A percentile compares a stretch with the other conserved stretches of the same genome.
Conservation (phyloP, 2,329 filamentous ascomycete species). For the Erysiphe pisi region DNA sequence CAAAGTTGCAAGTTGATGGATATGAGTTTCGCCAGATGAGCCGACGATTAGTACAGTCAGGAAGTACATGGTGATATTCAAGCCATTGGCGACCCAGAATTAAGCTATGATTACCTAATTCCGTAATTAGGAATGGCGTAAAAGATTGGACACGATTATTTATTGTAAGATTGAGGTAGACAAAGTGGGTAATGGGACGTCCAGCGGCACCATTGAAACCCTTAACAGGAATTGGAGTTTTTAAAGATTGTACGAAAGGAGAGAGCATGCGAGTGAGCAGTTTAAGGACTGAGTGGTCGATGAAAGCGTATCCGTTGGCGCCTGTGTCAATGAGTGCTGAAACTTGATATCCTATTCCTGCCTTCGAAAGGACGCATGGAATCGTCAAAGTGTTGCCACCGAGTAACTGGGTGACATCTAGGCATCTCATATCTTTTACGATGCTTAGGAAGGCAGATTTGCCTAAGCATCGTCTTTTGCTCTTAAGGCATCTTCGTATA, state of each 20-base stretch:
- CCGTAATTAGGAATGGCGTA: neutral
- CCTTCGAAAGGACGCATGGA: neutral
- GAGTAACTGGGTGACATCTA: neutral
- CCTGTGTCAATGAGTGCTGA: neutral
- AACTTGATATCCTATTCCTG: neutral
- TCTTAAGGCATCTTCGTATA: neutral
- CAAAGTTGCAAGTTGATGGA: neutral
- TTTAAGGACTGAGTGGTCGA: too few relatives aligned
- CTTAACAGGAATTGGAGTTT: neutral
- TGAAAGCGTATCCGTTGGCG: neutral
- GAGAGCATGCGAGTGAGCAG: neutral
- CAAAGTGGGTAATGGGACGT: neutral
- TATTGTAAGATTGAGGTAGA: neutral
- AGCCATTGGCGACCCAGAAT: neutral
- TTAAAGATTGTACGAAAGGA: neutral
- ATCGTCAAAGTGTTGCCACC: neutral
- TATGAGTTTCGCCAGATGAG: neutral
- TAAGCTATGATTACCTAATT: neutral
- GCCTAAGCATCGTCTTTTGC: conserved; percentile 21
- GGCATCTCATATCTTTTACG: conserved; percentile 15
- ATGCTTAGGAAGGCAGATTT: conserved; percentile 2
- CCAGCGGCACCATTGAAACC: neutral
- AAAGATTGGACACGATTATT: neutral
- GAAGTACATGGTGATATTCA: neutral
- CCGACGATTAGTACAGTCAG: neutral